These are phyloP conservation scores for Sutorius eximius DNA, from an alignment of 1,284 basidiomycete species.

Conservation along the genomic window DNA sequence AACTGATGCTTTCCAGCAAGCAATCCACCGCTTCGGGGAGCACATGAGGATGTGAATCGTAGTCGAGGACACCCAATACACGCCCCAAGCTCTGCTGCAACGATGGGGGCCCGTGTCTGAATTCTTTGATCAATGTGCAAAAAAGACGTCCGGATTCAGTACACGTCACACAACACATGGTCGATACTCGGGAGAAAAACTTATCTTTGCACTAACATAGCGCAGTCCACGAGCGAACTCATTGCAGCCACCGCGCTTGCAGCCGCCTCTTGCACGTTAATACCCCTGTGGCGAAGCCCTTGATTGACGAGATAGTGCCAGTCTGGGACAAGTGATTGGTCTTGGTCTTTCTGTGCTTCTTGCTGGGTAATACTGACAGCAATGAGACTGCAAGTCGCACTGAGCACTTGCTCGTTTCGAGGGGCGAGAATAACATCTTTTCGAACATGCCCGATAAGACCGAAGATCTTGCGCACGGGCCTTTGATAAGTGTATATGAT, in stretches of 20 bases:
- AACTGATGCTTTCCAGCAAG: conserved; percentile 58
- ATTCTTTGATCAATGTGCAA: conserved; percentile 66
- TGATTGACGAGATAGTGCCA: conserved; percentile 75
- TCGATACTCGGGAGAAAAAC: conserved; percentile 29
- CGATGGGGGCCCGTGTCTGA: conserved; percentile 51
- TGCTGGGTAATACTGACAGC: conserved; percentile 59
- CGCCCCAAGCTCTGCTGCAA: conserved; percentile 79
- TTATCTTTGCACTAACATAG: conserved; percentile 67
- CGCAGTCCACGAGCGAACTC: conserved; percentile 68
- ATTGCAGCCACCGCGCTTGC: conserved; percentile 63
- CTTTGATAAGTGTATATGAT: conserved; percentile 3
- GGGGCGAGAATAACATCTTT: conserved; percentile 60
- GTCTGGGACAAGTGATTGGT: conserved; percentile 44
- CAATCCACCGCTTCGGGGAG: conserved; percentile 55
- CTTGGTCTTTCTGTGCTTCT: conserved; percentile 46
- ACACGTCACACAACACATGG: conserved; percentile 12
- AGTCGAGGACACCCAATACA: conserved; percentile 74
- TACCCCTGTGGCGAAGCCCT: conserved; percentile 69
- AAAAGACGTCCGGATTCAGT: conserved; percentile 22
- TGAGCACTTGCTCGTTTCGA: conserved; percentile 73
- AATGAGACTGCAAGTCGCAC: conserved; percentile 75
- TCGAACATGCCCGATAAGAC: conserved; percentile 53
- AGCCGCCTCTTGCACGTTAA: conserved; percentile 72
- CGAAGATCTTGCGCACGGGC: conserved; percentile 51
- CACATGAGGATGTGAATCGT: conserved; percentile 52